Conservation (phyloP, 2,329 filamentous ascomycete species). For the Venturia nashicola region DNA sequence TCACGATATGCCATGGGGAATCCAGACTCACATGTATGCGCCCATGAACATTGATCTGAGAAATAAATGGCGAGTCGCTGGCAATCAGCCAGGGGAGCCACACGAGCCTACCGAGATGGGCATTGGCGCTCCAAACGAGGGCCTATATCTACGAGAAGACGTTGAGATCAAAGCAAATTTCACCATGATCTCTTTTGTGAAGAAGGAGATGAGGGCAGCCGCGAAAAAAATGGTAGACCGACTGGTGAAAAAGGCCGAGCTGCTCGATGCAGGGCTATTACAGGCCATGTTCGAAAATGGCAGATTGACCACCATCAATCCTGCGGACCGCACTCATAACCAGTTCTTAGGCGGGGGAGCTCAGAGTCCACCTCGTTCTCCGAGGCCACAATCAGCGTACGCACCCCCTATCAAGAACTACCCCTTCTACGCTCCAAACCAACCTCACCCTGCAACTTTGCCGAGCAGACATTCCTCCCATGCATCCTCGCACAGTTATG, state of each 20-base stretch:
- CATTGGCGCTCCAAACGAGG: constrained; percentile 50
- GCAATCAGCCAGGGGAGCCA: constrained; percentile 57
- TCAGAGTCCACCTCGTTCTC: constrained; percentile 12
- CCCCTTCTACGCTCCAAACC: not conserved
- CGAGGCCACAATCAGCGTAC: not conserved
- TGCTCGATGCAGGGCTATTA: constrained; percentile 53
- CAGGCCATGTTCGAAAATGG: constrained; percentile 57
- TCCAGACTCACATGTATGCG: constrained; percentile 61
- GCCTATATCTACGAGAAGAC: constrained; percentile 56
- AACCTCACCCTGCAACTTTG: constrained; percentile 1
- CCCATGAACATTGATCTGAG: constrained; percentile 55
- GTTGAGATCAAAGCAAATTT: constrained; percentile 61
- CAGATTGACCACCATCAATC: constrained; percentile 46
- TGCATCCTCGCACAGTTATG: not conserved
- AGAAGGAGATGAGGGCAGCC: constrained; percentile 52
- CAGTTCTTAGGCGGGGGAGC: not conserved
- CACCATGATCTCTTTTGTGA: constrained; percentile 52
- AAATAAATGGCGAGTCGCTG: constrained; percentile 55
- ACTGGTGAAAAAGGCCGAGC: constrained; percentile 59
- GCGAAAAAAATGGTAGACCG: constrained; percentile 56
- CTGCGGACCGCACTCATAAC: constrained; percentile 21
- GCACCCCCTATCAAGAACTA: not conserved
- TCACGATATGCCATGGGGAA: constrained; percentile 58
- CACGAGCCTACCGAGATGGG: constrained; percentile 52
- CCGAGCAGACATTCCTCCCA: not conserved